A percentile compares a stretch with the other conserved stretches of the same genome.
These are phyloP conservation scores for Russula ochroleuca DNA, from an alignment of 768 basidiomycete species.

Conservation along the genomic window DNA sequence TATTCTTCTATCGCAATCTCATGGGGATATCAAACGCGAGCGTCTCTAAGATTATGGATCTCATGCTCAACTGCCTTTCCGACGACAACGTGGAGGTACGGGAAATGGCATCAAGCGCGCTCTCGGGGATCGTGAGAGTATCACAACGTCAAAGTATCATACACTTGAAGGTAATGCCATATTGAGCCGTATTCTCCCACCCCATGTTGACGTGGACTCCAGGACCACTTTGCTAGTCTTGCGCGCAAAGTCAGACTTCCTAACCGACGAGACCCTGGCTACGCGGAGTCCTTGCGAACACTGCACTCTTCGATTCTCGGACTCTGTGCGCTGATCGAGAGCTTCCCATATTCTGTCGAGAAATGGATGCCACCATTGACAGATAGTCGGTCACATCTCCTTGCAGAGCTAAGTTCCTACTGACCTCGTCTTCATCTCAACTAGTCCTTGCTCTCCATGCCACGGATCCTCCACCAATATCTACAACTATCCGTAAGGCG, in stretches of 20 bases:
- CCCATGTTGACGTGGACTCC: slow-evolving; percentile 4
- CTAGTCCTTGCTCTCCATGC: slow-evolving; percentile 72
- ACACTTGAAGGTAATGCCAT: slow-evolving; percentile 62
- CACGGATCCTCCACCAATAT: slow-evolving; percentile 85
- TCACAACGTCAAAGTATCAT: slow-evolving; percentile 86
- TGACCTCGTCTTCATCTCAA: slow-evolving; percentile 12
- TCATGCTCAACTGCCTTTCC: slow-evolving; percentile 74
- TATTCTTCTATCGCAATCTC: slow-evolving; percentile 89
- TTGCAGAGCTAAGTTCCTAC: background rate
- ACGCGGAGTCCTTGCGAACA: slow-evolving; percentile 65
- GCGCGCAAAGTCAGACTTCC: slow-evolving; percentile 63
- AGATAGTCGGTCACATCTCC: slow-evolving; percentile 47
- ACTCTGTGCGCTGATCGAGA: slow-evolving; percentile 47
- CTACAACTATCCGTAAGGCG: slow-evolving; percentile 81
- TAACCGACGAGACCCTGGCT: slow-evolving; percentile 59
- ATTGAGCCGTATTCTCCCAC: slow-evolving; percentile 7
- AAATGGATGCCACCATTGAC: slow-evolving; percentile 59
- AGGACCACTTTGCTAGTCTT: slow-evolving; percentile 78
- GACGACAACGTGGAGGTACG: slow-evolving; percentile 93
- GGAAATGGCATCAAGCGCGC: slow-evolving; percentile 81
- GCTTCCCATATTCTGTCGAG: slow-evolving; percentile 55
- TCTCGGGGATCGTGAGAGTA: slow-evolving; percentile 83
- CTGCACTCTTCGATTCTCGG: slow-evolving; percentile 69
- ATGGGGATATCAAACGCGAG: slow-evolving; percentile 65
- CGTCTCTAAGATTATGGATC: slow-evolving; percentile 72